Evolutionary conservation across 768 basidiomycete genomes (phyloP).

Genomic region (Panaeolus cyanescens): DNA sequence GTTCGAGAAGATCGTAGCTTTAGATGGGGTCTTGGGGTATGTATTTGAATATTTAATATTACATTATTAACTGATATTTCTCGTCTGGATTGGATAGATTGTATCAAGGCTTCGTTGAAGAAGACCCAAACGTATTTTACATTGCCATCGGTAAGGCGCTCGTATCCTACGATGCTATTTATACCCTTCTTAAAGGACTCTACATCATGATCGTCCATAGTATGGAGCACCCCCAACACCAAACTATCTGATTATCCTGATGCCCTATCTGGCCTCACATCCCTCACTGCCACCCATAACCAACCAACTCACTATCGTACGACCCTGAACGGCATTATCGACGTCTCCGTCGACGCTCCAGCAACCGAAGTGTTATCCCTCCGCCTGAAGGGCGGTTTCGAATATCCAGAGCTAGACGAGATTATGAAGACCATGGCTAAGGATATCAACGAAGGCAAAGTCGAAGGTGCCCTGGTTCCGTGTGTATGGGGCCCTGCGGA

Average conservation of each 20-base stretch:
- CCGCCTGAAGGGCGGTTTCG: not conserved
- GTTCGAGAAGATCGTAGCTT: not conserved
- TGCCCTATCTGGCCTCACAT: not conserved
- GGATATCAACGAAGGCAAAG: not conserved
- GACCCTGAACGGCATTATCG: not conserved
- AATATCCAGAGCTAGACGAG: not conserved
- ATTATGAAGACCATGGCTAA: not conserved
- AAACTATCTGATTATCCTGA: not conserved
- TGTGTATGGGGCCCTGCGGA: not conserved
- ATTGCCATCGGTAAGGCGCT: not conserved
- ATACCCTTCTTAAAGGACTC: no score
- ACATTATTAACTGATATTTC: no score
- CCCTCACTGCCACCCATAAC: not conserved
- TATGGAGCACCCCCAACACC: not conserved
- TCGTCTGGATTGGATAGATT: no score
- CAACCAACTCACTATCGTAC: not conserved
- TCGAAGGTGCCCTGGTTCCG: not conserved
- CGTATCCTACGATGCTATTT: no score
- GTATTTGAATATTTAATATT: no score
- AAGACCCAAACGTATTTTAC: not conserved
- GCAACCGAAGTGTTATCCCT: not conserved
- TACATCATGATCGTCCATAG: not conserved
- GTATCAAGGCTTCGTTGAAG: not conserved
- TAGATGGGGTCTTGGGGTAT: not conserved
- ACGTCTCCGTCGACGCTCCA: not conserved